These are phyloP conservation scores for Tylopilus sp. DNA, from an alignment of 1,284 basidiomycete genomes.

Conservation along the genomic window DNA sequence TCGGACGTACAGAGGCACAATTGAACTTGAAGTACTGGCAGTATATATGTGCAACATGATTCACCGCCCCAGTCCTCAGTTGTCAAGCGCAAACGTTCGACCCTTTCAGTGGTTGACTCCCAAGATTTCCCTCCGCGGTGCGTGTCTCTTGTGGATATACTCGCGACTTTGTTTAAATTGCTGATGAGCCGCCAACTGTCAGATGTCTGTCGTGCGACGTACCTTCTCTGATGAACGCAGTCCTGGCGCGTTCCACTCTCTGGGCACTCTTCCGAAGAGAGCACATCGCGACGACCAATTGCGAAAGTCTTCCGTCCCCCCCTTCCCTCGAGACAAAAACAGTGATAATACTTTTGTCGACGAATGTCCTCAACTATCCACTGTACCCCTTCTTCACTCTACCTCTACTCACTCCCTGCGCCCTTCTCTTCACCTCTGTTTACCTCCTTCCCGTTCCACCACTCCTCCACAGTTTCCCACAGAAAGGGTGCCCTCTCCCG, in stretches of 20 bases:
- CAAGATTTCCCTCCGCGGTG: too few relatives aligned
- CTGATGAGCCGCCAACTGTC: conserved; percentile 16
- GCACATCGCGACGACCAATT: conserved; percentile 35
- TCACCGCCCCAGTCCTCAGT: too few relatives aligned
- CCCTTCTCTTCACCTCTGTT: conserved; percentile 4
- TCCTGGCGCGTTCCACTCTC: conserved; percentile 63
- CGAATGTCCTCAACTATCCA: conserved; percentile 9
- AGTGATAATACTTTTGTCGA: conserved; percentile 30
- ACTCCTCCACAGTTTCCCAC: conserved; percentile 32
- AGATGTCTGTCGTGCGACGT: conserved; percentile 44
- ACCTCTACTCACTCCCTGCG: conserved; percentile 28
- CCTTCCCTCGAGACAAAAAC: conserved; percentile 36
- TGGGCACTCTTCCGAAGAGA: conserved; percentile 63
- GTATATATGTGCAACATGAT: too few relatives aligned
- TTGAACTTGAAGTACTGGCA: too few relatives aligned
- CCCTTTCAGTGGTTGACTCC: too few relatives aligned
- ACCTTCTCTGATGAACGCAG: conserved; percentile 59
- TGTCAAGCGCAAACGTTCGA: too few relatives aligned
- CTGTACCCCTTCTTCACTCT: conserved; percentile 46
- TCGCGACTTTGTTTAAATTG: too few relatives aligned
- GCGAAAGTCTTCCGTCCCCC: conserved; percentile 38
- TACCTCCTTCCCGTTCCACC: conserved; percentile 1
- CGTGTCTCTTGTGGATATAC: too few relatives aligned
- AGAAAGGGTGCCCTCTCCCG: conserved; percentile 45
- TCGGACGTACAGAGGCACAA: too few relatives aligned